Base-by-base conservation (phyloP, 2,329 filamentous ascomycete genomes). In the Epichloe hybrida region DNA sequence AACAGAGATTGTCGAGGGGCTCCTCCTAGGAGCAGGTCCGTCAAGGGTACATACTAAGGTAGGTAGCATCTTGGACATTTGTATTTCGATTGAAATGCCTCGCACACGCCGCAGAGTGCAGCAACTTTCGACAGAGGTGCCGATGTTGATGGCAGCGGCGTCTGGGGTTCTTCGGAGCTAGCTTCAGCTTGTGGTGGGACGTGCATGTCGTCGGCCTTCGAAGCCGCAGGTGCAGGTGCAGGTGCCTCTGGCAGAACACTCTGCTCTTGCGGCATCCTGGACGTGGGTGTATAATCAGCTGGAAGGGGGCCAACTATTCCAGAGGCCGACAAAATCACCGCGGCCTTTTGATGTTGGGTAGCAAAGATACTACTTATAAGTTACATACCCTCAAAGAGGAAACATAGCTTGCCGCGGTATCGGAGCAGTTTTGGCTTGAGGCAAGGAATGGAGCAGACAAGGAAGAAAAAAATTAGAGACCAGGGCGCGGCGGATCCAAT, bases 61-160 rank as follows among this genome's bases (percentile, higher is more conserved):
- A 76, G 58, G 46, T 70, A 64, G 61, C 80, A 84, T 31, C 71
- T 71, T n/a, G 76, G 69, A 55, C 80, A 84, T 58, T 81, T 83
- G 64, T 84, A 84, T 62, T 80, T 83, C 34, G 70, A 70, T 20
- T 72, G 66, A 4, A 70, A 70, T 36, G 63, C 59, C 31, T 73
- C 61, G 61, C 80, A 84, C 35, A 81, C 67, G 5, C 72, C 71
- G 57, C 80, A 83, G 2, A 62, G 54, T 17, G 58, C 57, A 41
- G 57, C 46, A 11, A 41, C 46, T 47, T 52, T 53, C 17, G 51
- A 8, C 8, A 23, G 13, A 11, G 17, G 20, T 23, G 40, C n/a
- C 12, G 50, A 4, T 20, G 44, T n/a, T n/a, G 40, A 7, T 37
- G 31, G 17, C 15, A 21, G 11, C 15, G 31, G 9, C 2, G 39